Conservation (phyloP, 2,329 filamentous ascomycete species). For the Pyrenophora graminea region DNA sequence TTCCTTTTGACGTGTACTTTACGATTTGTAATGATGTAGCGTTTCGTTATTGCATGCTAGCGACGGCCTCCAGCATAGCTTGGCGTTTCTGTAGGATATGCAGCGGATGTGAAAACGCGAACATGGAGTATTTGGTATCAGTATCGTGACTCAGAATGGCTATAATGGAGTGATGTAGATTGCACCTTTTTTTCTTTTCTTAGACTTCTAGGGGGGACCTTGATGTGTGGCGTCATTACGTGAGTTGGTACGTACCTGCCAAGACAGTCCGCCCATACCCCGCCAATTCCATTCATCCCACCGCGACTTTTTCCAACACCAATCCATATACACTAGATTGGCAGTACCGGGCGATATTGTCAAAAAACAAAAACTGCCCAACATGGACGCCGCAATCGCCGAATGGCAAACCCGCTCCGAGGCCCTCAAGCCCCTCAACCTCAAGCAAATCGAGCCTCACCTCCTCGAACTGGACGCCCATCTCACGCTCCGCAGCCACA, state of each 20-base stretch:
- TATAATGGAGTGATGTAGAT: background rate
- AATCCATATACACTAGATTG: background rate
- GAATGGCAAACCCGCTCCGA: slow-evolving; percentile 62
- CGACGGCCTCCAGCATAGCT: slow-evolving; percentile 6
- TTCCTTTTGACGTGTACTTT: slow-evolving; percentile 1
- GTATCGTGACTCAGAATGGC: too few species aligned
- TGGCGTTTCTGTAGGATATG: slow-evolving; percentile 23
- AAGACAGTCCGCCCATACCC: slow-evolving; percentile 8
- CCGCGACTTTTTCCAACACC: slow-evolving; percentile 9
- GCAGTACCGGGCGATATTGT: background rate
- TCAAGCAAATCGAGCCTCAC: slow-evolving; percentile 77
- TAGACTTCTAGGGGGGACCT: background rate
- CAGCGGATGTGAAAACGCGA: slow-evolving; percentile 2
- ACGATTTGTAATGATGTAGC: slow-evolving; percentile 27
- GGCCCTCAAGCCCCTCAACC: slow-evolving; percentile 65
- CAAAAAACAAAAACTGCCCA: background rate
- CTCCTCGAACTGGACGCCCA: slow-evolving; percentile 82
- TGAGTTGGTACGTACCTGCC: slow-evolving; percentile 9
- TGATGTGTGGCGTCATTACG: background rate
- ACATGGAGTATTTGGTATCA: slow-evolving; percentile 4
- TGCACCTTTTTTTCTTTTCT: too few species aligned
- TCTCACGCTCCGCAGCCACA: slow-evolving; percentile 82
- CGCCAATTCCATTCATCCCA: slow-evolving; percentile 6
- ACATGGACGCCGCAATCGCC: slow-evolving; percentile 48
- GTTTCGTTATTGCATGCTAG: slow-evolving; percentile 14